Conservation (phyloP, 1,284 basidiomycete genomes). For the Pseudozyma hubeiensis region DNA sequence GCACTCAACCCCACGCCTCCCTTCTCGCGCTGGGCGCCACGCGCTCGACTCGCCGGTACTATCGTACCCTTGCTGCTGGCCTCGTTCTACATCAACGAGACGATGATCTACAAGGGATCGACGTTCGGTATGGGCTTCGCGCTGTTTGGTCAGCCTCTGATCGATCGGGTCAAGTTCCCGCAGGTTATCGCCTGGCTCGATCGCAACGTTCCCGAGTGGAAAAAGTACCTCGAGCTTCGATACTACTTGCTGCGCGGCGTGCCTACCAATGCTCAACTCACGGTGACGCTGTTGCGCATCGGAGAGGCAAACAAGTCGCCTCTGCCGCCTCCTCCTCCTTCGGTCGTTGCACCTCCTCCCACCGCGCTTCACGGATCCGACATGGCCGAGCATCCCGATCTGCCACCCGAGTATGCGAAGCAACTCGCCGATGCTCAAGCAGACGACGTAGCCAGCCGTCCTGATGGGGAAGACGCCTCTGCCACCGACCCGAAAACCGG, state of each 20-base stretch:
- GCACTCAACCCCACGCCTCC: constrained; percentile 70
- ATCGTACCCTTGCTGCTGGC: constrained; percentile 68
- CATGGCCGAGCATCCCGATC: constrained; percentile 46
- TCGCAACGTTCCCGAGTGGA: constrained; percentile 72
- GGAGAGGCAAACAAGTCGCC: constrained; percentile 71
- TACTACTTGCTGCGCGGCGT: constrained; percentile 72
- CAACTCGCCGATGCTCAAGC: constrained; percentile 53
- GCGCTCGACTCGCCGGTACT: constrained; percentile 66
- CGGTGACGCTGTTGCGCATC: constrained; percentile 73
- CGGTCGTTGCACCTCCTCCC: constrained; percentile 54
- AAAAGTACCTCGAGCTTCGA: constrained; percentile 59
- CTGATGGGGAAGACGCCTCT: constrained; percentile 46
- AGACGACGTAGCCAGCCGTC: constrained; percentile 42
- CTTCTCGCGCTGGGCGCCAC: constrained; percentile 64
- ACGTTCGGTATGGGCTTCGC: constrained; percentile 72
- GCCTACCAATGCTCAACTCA: constrained; percentile 75
- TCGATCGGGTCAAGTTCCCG: constrained; percentile 67
- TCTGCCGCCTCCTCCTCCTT: constrained; percentile 71
- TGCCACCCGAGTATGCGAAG: constrained; percentile 59
- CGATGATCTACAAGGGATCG: constrained; percentile 70
- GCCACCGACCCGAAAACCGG: constrained; percentile 38
- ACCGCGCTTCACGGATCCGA: constrained; percentile 29
- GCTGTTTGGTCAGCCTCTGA: constrained; percentile 73
- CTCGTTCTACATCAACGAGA: constrained; percentile 70
- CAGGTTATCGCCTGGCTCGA: constrained; percentile 69